A percentile compares a stretch with the other conserved stretches of the same genome.
These are phyloP conservation scores for Russula virescens DNA, from an alignment of 768 basidiomycete species.

Conservation along the genomic window DNA sequence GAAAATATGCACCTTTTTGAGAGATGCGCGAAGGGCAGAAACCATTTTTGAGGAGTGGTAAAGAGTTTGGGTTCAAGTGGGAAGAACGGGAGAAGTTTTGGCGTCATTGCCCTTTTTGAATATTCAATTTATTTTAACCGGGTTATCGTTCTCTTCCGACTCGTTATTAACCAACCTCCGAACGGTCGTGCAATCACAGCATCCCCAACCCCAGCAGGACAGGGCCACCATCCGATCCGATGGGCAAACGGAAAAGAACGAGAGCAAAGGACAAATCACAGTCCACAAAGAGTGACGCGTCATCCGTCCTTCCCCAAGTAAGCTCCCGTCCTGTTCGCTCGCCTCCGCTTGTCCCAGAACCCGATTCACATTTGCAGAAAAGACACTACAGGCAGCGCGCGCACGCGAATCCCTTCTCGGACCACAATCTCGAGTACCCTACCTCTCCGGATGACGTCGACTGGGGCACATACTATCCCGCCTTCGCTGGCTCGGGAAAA, in stretches of 20 bases:
- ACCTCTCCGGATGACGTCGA: slow-evolving; percentile 66
- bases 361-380: slow-evolving; percentile 45
- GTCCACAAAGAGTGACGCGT: slow-evolving; percentile 12
- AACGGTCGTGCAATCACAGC: background rate
- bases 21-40: slow-evolving; percentile 32
- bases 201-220: background rate
- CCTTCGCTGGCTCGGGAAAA: slow-evolving; percentile 51
- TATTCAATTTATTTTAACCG: background rate
- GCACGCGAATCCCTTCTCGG: slow-evolving; percentile 83
- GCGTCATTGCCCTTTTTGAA: background rate
- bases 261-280: slow-evolving; percentile 20
- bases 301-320: slow-evolving; percentile 33
- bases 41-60: slow-evolving; percentile 25
- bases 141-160: slow-evolving; percentile 12
- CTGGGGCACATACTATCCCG: slow-evolving; percentile 81
- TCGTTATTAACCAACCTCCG: slow-evolving; percentile 8
- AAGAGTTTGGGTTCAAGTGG: background rate
- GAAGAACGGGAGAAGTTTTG: background rate
- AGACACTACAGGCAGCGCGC: slow-evolving; percentile 79
- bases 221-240: background rate
- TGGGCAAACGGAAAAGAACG: slow-evolving; percentile 32
- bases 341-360: background rate
- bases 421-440: slow-evolving; percentile 86
- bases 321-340: slow-evolving; percentile 13
- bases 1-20: slow-evolving; percentile 32